A percentile compares a stretch with the other conserved stretches of the same genome.
These are phyloP conservation scores for Calcarisporium arbuscula DNA, from an alignment of 2,329 filamentous ascomycete species.

Conservation along the genomic window DNA sequence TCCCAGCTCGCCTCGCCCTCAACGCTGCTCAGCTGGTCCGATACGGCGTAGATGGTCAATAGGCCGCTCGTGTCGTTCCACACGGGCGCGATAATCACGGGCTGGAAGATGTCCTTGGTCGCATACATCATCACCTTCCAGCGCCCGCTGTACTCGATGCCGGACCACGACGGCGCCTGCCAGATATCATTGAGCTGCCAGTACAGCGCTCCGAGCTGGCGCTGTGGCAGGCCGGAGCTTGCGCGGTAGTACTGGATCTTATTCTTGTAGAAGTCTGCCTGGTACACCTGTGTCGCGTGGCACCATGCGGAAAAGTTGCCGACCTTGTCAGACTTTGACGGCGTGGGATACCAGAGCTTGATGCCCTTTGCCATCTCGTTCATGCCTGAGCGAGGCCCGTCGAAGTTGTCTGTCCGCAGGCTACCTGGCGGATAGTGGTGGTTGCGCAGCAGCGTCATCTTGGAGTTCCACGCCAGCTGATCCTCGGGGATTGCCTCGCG, in stretches of 20 bases:
- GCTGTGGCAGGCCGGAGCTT: constrained; percentile 48
- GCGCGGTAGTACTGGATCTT: constrained; percentile 56
- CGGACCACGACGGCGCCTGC: constrained; percentile 58
- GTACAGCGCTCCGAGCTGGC: constrained; percentile 53
- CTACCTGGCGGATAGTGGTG: constrained; percentile 39
- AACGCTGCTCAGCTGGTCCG: constrained; percentile 4
- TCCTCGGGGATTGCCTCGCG: constrained; percentile 41
- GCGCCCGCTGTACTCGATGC: constrained; percentile 54
- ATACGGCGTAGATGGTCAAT: constrained; percentile 35
- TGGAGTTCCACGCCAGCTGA: constrained; percentile 52
- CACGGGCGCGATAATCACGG: constrained; percentile 50
- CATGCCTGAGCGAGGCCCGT: constrained; percentile 29
- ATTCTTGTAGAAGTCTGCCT: constrained; percentile 53
- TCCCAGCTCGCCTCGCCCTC: constrained; percentile 1
- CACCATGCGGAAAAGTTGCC: constrained; percentile 58
- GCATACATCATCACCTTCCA: constrained; percentile 57
- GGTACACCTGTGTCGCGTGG: constrained; percentile 56
- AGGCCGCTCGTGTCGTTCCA: constrained; percentile 43
- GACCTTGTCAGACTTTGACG: constrained; percentile 42
- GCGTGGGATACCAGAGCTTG: constrained; percentile 48
- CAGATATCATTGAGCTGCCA: constrained; percentile 62
- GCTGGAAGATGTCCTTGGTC: constrained; percentile 49
- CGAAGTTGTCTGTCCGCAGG: constrained; percentile 5
- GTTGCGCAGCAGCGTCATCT: constrained; percentile 47
- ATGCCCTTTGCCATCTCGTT: constrained; percentile 53